phyloP scores from a whole-genome alignment of 108 stramenopile genomes.

The Aurantiochytrium sp. region DNA sequence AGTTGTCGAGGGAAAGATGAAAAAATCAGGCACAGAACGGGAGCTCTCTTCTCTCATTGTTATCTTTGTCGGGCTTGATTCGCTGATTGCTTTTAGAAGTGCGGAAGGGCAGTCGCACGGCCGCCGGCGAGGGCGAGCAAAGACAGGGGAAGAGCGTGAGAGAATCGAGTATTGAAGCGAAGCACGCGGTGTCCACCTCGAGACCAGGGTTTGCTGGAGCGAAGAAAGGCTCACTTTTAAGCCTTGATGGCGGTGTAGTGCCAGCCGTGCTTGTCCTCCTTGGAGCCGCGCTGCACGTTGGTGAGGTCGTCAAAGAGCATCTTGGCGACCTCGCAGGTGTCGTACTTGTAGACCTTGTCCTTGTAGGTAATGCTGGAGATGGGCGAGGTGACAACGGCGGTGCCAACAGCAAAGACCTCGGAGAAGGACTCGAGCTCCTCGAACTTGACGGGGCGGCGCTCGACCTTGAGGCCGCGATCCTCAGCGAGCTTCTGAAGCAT shows the following conservation, averaged over 20 bases:
- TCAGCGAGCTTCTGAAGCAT: slow-evolving; percentile 84
- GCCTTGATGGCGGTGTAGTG: not conserved
- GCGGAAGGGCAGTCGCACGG: too few relatives aligned
- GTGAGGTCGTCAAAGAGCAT: slow-evolving; percentile 79
- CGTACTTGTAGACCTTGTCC: slow-evolving; percentile 54
- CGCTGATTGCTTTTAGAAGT: too few relatives aligned
- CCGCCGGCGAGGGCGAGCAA: too few relatives aligned
- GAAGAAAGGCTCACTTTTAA: not conserved
- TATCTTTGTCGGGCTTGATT: too few relatives aligned
- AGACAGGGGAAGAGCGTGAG: not conserved
- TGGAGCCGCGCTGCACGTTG: slow-evolving; percentile 84
- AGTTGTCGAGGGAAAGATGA: too few relatives aligned
- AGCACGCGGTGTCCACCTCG: too few relatives aligned
- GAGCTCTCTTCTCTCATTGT: too few relatives aligned
- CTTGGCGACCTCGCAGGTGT: slow-evolving; percentile 63
- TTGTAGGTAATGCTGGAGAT: slow-evolving; percentile 74
- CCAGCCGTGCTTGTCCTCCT: slow-evolving; percentile 87
- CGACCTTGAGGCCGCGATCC: slow-evolving; percentile 82
- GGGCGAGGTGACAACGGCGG: slow-evolving; percentile 94
- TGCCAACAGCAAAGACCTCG: slow-evolving; percentile 93
- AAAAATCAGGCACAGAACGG: too few relatives aligned
- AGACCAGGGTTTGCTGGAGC: too few relatives aligned
- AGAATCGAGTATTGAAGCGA: not conserved
- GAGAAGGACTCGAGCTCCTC: slow-evolving; percentile 75
- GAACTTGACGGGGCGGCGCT: slow-evolving; percentile 65